Conservation (phyloP, 768 basidiomycete species). For the Lentinula sp. region DNA sequence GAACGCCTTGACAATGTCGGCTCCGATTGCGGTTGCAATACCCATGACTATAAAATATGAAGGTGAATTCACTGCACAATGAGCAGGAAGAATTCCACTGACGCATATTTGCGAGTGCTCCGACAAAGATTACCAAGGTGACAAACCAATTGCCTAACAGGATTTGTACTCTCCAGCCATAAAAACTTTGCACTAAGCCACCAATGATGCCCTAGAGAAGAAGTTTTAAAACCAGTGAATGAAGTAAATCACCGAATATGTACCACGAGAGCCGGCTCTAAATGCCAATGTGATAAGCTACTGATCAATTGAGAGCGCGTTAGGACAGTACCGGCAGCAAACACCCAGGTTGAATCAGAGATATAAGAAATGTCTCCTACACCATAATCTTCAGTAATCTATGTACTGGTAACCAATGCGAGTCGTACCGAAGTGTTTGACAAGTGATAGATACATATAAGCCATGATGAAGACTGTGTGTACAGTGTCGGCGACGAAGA, state of each 20-base stretch:
- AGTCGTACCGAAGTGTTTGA: conserved; percentile 5
- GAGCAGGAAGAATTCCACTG: neutral
- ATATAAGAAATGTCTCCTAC: neutral
- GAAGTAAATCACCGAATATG: no score
- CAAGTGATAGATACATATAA: conserved; percentile 3
- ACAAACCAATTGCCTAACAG: neutral
- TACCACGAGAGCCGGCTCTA: neutral
- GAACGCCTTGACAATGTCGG: neutral
- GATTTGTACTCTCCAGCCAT: neutral
- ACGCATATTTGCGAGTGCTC: neutral
- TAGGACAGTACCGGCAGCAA: neutral
- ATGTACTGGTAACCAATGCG: neutral
- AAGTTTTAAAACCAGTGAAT: neutral
- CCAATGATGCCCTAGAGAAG: conserved; percentile 5
- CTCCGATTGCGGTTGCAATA: neutral
- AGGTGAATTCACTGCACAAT: no score
- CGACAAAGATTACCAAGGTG: neutral
- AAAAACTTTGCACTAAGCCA: conserved; percentile 6
- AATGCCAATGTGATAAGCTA: no score
- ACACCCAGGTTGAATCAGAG: conserved; percentile 2
- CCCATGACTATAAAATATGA: neutral
- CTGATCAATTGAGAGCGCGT: neutral
- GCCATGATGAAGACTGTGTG: conserved; percentile 4
- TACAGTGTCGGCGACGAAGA: conserved; percentile 2
- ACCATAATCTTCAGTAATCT: neutral